phyloP scores from a whole-genome alignment of 2,329 filamentous ascomycete genomes.

The Penicillium sp. region DNA sequence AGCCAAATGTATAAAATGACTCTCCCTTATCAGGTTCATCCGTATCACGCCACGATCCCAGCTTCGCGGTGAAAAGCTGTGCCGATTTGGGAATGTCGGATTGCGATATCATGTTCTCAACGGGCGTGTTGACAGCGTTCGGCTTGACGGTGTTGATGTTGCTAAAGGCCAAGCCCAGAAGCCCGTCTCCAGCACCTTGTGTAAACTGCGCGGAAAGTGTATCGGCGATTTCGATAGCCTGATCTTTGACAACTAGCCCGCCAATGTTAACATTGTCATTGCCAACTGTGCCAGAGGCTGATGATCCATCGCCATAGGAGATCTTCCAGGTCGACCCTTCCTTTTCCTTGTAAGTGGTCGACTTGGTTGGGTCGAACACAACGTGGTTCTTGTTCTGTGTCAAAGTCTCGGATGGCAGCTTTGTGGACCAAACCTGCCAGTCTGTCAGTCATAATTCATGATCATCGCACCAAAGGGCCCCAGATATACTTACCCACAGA shows the following conservation, averaged over 20 bases:
- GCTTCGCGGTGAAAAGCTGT: conserved; percentile 65
- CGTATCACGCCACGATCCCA: conserved; percentile 59
- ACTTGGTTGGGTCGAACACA: conserved; percentile 63
- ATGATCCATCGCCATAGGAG: conserved; percentile 68
- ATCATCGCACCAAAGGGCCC: background rate
- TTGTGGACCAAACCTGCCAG: conserved; percentile 57
- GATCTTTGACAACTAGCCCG: conserved; percentile 61
- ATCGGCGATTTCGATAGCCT: conserved; percentile 66
- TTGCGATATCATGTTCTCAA: conserved; percentile 69
- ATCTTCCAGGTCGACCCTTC: conserved; percentile 63
- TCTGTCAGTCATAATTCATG: conserved; percentile 9
- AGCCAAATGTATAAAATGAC: conserved; percentile 74
- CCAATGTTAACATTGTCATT: conserved; percentile 65
- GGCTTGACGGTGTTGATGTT: conserved; percentile 65
- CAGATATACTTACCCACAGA: conserved; percentile 59
- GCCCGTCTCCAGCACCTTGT: conserved; percentile 60
- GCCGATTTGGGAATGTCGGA: conserved; percentile 54
- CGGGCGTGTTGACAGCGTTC: conserved; percentile 59
- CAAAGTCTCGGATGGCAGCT: conserved; percentile 44
- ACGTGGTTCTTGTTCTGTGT: conserved; percentile 47
- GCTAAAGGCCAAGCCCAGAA: conserved; percentile 67
- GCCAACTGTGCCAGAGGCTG: conserved; percentile 65
- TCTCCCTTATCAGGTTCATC: conserved; percentile 47
- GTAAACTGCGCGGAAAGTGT: conserved; percentile 61
- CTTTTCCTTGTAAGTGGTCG: conserved; percentile 58